A percentile compares a stretch with the other conserved stretches of the same genome.
phyloP scores from a whole-genome alignment of 2,329 filamentous ascomycete genomes.

The Ascomycota sp. region DNA sequence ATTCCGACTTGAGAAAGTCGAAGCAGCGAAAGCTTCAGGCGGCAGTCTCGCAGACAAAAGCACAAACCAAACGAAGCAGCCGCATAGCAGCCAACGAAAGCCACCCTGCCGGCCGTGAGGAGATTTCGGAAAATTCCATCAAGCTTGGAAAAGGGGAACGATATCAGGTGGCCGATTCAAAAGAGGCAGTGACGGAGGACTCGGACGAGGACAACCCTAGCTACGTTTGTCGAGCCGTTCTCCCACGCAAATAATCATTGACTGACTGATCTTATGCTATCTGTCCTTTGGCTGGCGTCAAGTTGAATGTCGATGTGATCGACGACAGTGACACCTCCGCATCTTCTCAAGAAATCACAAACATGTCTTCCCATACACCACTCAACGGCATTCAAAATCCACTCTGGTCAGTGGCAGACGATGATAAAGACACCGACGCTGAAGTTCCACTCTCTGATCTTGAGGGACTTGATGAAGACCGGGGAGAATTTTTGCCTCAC shows the following conservation, averaged over 20 bases:
- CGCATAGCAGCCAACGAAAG: background rate
- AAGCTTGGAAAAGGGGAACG: no score
- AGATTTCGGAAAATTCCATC: no score
- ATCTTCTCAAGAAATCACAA: slow-evolving; percentile 58
- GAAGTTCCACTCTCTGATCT: slow-evolving; percentile 74
- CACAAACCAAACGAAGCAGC: slow-evolving; percentile 6
- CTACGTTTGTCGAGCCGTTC: no score
- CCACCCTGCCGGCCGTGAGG: background rate
- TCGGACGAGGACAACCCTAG: no score
- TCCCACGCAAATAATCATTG: background rate
- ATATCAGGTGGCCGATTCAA: no score
- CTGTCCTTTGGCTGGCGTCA: background rate
- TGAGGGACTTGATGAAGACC: slow-evolving; percentile 60
- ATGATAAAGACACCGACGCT: slow-evolving; percentile 38
- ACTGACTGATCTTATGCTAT: background rate
- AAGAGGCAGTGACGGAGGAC: no score
- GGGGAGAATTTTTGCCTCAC: slow-evolving; percentile 71
- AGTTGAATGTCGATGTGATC: slow-evolving; percentile 33
- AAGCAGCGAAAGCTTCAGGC: slow-evolving; percentile 27
- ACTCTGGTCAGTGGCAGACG: slow-evolving; percentile 9
- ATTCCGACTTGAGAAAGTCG: slow-evolving; percentile 28
- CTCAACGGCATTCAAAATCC: slow-evolving; percentile 6
- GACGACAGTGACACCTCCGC: slow-evolving; percentile 44
- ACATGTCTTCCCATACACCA: slow-evolving; percentile 27
- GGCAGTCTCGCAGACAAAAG: slow-evolving; percentile 13